Evolutionary conservation across 768 basidiomycete genomes (phyloP), one percentile per base, ranked within the genome.

Genomic region (Russula foetens): DNA sequence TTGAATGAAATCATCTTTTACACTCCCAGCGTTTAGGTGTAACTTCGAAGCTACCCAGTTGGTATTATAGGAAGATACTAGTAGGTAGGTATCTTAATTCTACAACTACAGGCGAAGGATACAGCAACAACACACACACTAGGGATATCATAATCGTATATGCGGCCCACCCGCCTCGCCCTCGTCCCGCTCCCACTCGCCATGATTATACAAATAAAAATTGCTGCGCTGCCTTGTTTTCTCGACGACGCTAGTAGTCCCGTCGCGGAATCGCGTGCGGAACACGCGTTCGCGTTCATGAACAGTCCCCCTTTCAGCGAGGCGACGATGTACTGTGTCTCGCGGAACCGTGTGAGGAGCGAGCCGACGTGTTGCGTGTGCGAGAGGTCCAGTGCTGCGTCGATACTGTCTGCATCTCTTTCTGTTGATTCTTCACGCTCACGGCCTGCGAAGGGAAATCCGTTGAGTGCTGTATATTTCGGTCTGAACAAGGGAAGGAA

Each of bases 331-430:
- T 98, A 99, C 71, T 99, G 97, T 15, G 89, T 90, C 43, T 96
- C 96, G 75, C 93, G 95, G 82, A 99, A 99, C 19, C 97, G 84
- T 50, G 88, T 96, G 84, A 99, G 98, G n/a, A 98, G 83, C 66
- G 93, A 92, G 31, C 96, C 97, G 61, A 99, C 98, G 72, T 99
- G 92, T 68, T 98, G 94, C 1, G 92, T 96, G 67, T 96, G 93
- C 31, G 92, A 95, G 14, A 98, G 76, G 74, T 99, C 97, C 28
- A 98, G 81, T 8, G 96, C 96, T 0, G 97, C 95, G 72, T 98
- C 97, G 64, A 99, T 96, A 86, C 88, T 0, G 92, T 92, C 69
- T 98, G 94, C 24, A 89, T 77, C 60, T 95, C 93, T 75, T 90
- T 93, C 69, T 97, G 93, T 64, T 86, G 81, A 11, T 83, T 83